Base-by-base conservation (phyloP, 495 filamentous ascomycete species). In the Aspergillus carlsbadensis region DNA sequence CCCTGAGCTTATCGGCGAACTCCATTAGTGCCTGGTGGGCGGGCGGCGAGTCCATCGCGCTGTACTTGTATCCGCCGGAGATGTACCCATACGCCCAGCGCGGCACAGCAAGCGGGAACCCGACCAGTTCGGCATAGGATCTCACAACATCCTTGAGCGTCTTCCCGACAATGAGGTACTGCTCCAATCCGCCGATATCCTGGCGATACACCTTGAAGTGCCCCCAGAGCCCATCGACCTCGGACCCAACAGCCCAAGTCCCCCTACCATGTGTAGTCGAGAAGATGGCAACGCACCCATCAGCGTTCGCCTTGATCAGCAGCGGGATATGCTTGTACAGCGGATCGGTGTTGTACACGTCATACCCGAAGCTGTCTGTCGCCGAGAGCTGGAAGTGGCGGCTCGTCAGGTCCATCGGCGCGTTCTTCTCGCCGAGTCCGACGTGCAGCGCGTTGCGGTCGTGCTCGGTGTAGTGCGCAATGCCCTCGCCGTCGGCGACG, bases 291-390 rank as follows among this genome's bases (percentile, higher is more conserved):
- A 88, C 79, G 29, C 81, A 84, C 6, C 84, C 85, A 8, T 79
- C 62, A 0, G 81, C 74, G 1, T 78, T 82, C 5, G 80, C 82
- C 53, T 85, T 84, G 67, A 89, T 84, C 21, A 89, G 67, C 0
- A 89, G 75, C 0, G 87, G 86, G 36, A 87, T 84, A 56, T 88
- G 82, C 67, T 89, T 89, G 74, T 89, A 89, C 44, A 89, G 72
- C 13, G 87, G 86, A 65, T 89, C 87, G 40, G 84, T 84, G 17
- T 81, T 79, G 65, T 87, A 84, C 21, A 82, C 78, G 61, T 89
- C 85, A 67, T 89, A 89, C 17, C 84, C 83, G 56, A 87, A 88
- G 45, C 78, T 84, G 66, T 89, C 87, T 18, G 83, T 87, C 8
- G 84, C 84, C 4, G 84, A 81, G 45, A 89, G 76, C 36, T 76